Evolutionary conservation across 108 stramenopile species (phyloP).

Genomic region (Pseudonitzschia pungens): DNA sequence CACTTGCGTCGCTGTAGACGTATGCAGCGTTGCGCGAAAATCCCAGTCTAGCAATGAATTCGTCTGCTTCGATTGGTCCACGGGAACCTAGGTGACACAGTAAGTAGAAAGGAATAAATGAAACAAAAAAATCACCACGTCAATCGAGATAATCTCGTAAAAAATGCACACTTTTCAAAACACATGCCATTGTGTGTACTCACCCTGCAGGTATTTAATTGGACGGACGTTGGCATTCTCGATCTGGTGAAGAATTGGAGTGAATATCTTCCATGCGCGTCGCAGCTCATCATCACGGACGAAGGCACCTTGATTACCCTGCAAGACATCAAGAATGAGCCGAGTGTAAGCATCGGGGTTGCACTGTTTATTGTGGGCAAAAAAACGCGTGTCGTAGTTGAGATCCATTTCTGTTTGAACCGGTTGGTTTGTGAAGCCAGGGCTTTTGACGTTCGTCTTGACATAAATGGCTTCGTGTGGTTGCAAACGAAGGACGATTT

Average conservation of each 20-base stretch:
- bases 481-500: constrained; percentile 92
- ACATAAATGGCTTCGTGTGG: constrained; percentile 92
- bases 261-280: constrained; percentile 94
- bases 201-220: constrained; percentile 74
- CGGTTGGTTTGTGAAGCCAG: constrained; percentile 81
- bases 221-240: constrained; percentile 76
- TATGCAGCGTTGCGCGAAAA: constrained; percentile 10
- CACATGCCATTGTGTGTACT: background rate
- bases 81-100: constrained; percentile 37
- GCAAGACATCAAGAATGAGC: constrained; percentile 93
- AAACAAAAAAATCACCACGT: background rate
- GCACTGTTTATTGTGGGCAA: constrained; percentile 14
- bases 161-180: background rate
- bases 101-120: background rate
- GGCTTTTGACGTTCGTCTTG: constrained; percentile 96
- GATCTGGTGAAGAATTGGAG: constrained; percentile 89
- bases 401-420: constrained; percentile 92
- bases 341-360: constrained; percentile 98
- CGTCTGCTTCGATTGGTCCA: constrained; percentile 86
- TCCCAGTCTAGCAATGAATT: constrained; percentile 35
- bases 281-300: constrained; percentile 95
- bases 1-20: background rate
- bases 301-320: constrained; percentile 89
- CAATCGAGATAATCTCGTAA: background rate
- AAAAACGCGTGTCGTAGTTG: constrained; percentile 82